Base-by-base conservation (phyloP, 2,329 filamentous ascomycete genomes). In the Berkeleyomyces rouxiae region DNA sequence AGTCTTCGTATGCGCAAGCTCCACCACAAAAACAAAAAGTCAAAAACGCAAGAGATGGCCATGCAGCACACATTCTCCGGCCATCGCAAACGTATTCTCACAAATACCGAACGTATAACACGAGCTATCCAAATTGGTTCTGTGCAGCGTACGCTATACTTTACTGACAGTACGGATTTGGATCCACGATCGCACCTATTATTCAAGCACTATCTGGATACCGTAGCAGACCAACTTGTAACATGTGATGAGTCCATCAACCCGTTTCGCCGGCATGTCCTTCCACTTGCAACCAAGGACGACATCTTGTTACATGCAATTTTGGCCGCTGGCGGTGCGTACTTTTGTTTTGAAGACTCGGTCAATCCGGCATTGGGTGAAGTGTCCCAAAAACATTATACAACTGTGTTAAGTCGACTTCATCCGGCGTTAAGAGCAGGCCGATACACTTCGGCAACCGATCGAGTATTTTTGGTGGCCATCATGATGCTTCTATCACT, bases 161-260 rank as follows among this genome's bases (percentile, higher is more conserved):
- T 53, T 44, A 58, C 59, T 4, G 57, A 65, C 7, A 59, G 13
- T 36, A 49, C 7, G 36, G 42, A 51, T 11, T 43, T 65, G 16
- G 60, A 65, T 36, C 42, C 63, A 2, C 61, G 61, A 6, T 65
- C 63, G 6, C 63, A 62, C 23, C 23, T 65, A 33, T 49, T 65
- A n/a, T 65, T 65, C 37, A 62, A 65, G 47, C 63, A 65, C 37
- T 65, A 62, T 40, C 47, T 65, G 2, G 60, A 62, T 31, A 59
- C 58, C 53, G 63, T 65, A 4, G 63, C 63, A 5, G 60, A 65
- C 33, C 47, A 59, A 7, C 23, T 65, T 4, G 61, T 62, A 10
- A 60, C 60, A 10, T 62, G 59, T 13, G 55, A 60, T 7, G 47
- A 61, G 9, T 31, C 31, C 7, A 33, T 62, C 2, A 65, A 65